Evolutionary conservation across 768 basidiomycete species (phyloP).

Genomic region (Pleurotus tuber-regium): DNA sequence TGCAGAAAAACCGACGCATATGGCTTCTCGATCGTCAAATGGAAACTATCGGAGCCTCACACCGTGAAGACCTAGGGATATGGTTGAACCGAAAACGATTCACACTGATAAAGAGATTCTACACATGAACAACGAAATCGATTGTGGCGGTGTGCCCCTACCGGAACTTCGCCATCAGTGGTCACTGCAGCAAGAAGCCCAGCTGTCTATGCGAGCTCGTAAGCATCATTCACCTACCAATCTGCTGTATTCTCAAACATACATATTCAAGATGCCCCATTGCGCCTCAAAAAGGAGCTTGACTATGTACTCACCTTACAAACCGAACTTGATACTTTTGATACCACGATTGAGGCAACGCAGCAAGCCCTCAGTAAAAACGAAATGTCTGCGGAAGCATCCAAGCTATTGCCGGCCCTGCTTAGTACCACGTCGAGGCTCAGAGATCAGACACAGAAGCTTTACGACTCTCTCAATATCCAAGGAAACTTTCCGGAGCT

Average conservation of each 20-base stretch:
- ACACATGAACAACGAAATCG: too few relatives aligned
- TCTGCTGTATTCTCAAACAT: too few relatives aligned
- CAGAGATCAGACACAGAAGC: conserved; percentile 10
- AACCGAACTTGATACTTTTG: conserved; percentile 21
- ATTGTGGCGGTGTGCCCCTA: too few relatives aligned
- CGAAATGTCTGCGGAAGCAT: conserved; percentile 2
- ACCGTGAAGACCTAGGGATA: conserved; percentile 26
- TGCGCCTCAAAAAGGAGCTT: conserved; percentile 28
- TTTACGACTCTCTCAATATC: not conserved
- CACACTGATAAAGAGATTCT: too few relatives aligned
- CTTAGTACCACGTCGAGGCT: conserved; percentile 18
- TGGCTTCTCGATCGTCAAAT: conserved; percentile 34
- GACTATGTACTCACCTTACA: conserved; percentile 29
- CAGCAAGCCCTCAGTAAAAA: conserved; percentile 19
- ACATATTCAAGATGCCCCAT: conserved; percentile 24
- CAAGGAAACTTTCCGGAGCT: not conserved
- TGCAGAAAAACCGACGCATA: conserved; percentile 23
- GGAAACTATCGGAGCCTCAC: conserved; percentile 20
- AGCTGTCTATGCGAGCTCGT: too few relatives aligned
- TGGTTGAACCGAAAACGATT: conserved; percentile 20
- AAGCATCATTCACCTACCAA: too few relatives aligned
- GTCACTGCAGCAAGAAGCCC: too few relatives aligned
- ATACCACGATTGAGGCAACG: conserved; percentile 6
- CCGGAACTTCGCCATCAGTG: too few relatives aligned
- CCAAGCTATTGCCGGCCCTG: conserved; percentile 18